Base-by-base conservation (phyloP, 2,329 filamentous ascomycete species). In the Zasmidium cellare region DNA sequence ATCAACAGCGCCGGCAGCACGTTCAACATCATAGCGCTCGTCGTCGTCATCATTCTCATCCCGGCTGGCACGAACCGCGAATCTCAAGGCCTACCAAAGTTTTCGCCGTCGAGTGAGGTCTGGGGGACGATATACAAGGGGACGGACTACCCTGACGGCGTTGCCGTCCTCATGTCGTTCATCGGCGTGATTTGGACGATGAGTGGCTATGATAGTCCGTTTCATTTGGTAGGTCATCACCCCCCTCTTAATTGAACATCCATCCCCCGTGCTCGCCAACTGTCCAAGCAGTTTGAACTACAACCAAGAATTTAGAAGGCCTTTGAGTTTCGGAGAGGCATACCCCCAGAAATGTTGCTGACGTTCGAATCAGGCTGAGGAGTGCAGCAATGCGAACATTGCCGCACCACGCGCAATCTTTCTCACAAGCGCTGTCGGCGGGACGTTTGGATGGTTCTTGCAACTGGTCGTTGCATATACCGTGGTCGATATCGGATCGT, bases 401-500 rank as follows among this genome's bases (percentile, higher is more conserved):
- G 87, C 88, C 25, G 83, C 86, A 9, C 88, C 88, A 0, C 83
- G 88, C 12, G 88, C 88, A 7, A 91, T 91, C 53, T 83, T 90
- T 38, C 77, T 90, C 68, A 91, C 88, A 0, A 85, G 85, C 1
- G 82, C 76, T 1, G 77, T 87, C 1, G 88, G 88, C 5, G 87
- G 87, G 1, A 60, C 87, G 2, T 79, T 88, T 60, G 88, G 88
- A 47, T 91, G 87, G 84, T 84, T 88, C 64, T 74, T 91, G n/a
- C 88, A 90, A 69, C 77, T 90, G 9, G 85, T 90, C 0, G 86
- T 89, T 49, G 87, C 87, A 12, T 90, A 90, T 71, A 90, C 87
- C 0, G 85, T 90, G 25, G 78, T 84, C 48, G 83, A 87, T 67
- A 87, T 90, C 59, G 73, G 76, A 0, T 79, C 70, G 1, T 83